Base-by-base conservation (phyloP, 2,329 filamentous ascomycete species). In the Claviceps cyperi region DNA sequence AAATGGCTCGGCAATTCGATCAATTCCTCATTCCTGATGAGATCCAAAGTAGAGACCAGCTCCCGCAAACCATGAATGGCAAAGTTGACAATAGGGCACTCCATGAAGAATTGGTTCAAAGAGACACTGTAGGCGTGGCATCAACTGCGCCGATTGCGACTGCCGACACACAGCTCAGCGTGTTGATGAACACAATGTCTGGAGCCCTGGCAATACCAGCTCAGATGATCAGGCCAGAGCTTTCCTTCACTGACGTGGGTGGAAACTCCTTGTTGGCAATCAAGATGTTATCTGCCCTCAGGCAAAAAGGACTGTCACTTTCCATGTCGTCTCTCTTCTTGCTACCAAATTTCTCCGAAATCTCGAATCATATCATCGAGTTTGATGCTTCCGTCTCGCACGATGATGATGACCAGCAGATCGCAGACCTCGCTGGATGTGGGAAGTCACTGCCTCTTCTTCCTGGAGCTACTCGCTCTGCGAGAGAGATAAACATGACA, bases 251-350 rank as follows among this genome's bases (percentile, higher is more conserved):
- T 22, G 17, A 39, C 13, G 14, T 47, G 13, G 46, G 46, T 22
- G 46, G 46, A 14, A 47, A 47, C 36, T 47, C 46, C n/a, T 36
- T 47, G 35, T 13, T 28, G 21, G 46, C 46, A 39, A 40, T 47
- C 15, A 38, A 22, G 35, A 19, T 47, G 8, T 19, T 39, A 4
- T 39, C 32, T 13, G 21, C 22, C 5, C 35, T 47, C 9, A 47
- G 46, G 21, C 35, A 41, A 24, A 38, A 28, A 15, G 46, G 52
- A 55, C 24, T 44, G n/a, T 41, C 39, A 11, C 19, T 41, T 17
- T 41, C 39, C 9, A 41, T 41, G n/a, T 22, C 39, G 19, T 41
- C 39, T 41, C 17, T 41, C 11, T 41, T 41, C 17, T 41, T 41
- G 39, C 19, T 41, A 17, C 39, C 39, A 14, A 41, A 2, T 11